These are phyloP conservation scores for Capsicum chinense DNA, from an alignment of 257 asterid genomes.

Conservation along the genomic window DNA sequence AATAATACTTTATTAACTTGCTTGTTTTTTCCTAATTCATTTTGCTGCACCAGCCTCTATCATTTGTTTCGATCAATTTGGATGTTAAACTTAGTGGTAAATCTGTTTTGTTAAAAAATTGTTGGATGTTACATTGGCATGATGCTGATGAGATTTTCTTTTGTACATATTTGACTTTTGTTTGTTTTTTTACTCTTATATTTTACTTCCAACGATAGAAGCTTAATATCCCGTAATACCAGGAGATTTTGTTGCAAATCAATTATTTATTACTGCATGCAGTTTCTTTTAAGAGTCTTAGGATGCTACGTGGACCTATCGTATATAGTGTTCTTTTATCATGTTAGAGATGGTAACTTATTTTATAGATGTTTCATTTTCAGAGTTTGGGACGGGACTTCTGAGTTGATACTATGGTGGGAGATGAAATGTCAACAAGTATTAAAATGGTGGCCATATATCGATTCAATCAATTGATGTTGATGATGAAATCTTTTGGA, in stretches of 20 bases:
- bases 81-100: background rate
- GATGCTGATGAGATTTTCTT: background rate
- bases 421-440: background rate
- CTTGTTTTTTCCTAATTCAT: background rate
- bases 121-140: background rate
- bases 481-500: background rate
- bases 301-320: background rate
- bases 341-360: no score
- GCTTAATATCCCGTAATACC: background rate
- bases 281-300: background rate
- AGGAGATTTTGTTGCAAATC: background rate
- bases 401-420: background rate
- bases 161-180: background rate
- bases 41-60: background rate
- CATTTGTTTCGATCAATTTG: background rate
- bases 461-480: background rate
- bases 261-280: background rate
- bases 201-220: background rate
- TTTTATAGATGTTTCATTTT: no score
- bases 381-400: no score
- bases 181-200: background rate
- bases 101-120: background rate
- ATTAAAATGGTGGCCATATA: background rate
- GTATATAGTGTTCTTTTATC: no score
- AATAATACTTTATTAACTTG: constrained; percentile 70